Evolutionary conservation across 768 basidiomycete species (phyloP).

Genomic region (Tulasnella sp.): DNA sequence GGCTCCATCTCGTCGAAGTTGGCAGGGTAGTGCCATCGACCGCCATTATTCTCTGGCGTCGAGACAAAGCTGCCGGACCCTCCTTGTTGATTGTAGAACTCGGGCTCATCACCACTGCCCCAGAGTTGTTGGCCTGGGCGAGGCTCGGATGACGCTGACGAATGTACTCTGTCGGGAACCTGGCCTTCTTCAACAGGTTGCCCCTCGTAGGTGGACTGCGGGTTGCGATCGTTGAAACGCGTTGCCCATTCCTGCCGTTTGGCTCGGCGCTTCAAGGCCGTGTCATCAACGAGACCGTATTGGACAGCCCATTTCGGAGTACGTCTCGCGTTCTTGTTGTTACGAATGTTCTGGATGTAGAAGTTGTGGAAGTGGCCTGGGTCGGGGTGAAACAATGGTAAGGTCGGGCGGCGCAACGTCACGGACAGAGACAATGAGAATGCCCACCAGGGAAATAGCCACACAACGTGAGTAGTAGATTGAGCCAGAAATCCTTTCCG

Average conservation of each 20-base stretch:
- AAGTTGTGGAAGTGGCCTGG: conserved; percentile 88
- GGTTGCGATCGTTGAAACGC: conserved; percentile 73
- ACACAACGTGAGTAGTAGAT: conserved; percentile 74
- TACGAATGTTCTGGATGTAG: conserved; percentile 89
- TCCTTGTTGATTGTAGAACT: conserved; percentile 42
- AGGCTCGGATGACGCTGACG: not conserved
- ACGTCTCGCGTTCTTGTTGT: conserved; percentile 83
- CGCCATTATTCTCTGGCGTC: conserved; percentile 25
- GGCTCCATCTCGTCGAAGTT: conserved; percentile 53
- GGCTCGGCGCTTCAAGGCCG: conserved; percentile 65
- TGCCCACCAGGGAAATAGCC: conserved; percentile 76
- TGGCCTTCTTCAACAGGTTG: conserved; percentile 75
- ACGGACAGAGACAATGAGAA: conserved; percentile 5
- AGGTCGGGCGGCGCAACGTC: not conserved
- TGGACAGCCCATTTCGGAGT: conserved; percentile 95
- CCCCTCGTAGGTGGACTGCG: conserved; percentile 55
- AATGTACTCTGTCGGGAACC: conserved; percentile 27
- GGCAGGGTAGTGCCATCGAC: conserved; percentile 74
- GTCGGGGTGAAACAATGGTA: conserved; percentile 18
- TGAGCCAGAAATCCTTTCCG: conserved; percentile 84
- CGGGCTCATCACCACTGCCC: conserved; percentile 57
- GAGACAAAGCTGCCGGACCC: conserved; percentile 25
- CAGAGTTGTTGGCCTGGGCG: conserved; percentile 47
- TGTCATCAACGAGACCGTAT: conserved; percentile 78
- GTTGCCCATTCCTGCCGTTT: conserved; percentile 78